These are phyloP conservation scores for Calonectria hongkongensis DNA, from an alignment of 2,329 filamentous ascomycete species.

Conservation along the genomic window DNA sequence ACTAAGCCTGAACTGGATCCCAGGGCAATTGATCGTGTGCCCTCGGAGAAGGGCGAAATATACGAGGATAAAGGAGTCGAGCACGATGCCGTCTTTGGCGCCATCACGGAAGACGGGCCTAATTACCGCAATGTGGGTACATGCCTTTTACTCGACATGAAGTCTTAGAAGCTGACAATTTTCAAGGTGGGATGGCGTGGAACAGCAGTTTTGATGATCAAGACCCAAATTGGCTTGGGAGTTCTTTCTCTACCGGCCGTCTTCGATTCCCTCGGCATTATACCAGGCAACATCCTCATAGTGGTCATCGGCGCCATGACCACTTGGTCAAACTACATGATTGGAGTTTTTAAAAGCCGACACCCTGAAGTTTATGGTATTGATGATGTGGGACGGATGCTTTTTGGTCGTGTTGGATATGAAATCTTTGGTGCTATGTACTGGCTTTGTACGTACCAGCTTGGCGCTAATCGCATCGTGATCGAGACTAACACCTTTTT, in stretches of 20 bases:
- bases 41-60: not conserved
- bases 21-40: not conserved
- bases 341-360: conserved; percentile 68
- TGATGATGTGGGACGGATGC: conserved; percentile 68
- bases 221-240: conserved; percentile 65
- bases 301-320: conserved; percentile 63
- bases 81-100: conserved; percentile 13
- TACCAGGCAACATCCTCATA: conserved; percentile 67
- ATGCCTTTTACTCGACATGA: not conserved
- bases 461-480: too few species aligned
- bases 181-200: conserved; percentile 59
- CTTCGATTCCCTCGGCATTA: conserved; percentile 66
- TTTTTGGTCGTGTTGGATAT: conserved; percentile 67
- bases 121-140: conserved; percentile 36
- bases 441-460: conserved; percentile 51
- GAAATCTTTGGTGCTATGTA: conserved; percentile 61
- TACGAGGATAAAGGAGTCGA: not conserved
- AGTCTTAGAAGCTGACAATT: not conserved
- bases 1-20: not conserved
- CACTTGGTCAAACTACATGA: conserved; percentile 68
- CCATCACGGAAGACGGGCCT: not conserved
- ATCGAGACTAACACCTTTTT: not conserved
- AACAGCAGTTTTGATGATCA: conserved; percentile 65
- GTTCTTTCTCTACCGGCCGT: conserved; percentile 67
- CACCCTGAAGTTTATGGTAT: conserved; percentile 71